Base-by-base conservation (phyloP, 1,284 basidiomycete genomes). In the Earliella scabrosa region DNA sequence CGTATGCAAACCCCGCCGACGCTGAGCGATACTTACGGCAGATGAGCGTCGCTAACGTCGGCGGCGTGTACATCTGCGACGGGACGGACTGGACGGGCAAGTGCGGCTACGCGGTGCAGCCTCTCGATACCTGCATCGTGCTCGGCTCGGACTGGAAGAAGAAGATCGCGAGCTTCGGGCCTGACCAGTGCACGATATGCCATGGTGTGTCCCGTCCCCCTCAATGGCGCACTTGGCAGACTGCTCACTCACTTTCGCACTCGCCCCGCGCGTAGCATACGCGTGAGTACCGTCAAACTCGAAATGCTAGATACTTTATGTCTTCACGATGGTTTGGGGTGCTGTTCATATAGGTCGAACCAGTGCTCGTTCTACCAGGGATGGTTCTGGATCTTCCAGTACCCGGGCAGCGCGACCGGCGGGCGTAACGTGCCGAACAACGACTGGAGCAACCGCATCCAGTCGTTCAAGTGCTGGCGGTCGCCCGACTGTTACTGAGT, bases 31-130 rank as follows among this genome's bases (percentile, higher is more conserved):
- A n/a, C n/a, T n/a, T n/a, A n/a, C n/a, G n/a, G n/a, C n/a, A n/a
- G n/a, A n/a, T n/a, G n/a, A n/a, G n/a, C n/a, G n/a, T n/a, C n/a
- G n/a, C n/a, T n/a, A n/a, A n/a, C n/a, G n/a, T 56, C 18, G 59
- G 52, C 6, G 51, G 48, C 23, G 55, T 45, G 23, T 60, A 50
- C 51, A 36, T 57, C 51, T 60, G 59, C 55, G 44, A 50, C 7
- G 59, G 52, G n/a, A 53, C 53, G 24, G 51, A 60, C 52, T 60
- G 59, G 59, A 29, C 43, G 23, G 59, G 59, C 10, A 40, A 11
- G 3, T 60, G 59, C 55, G 47, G 44, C 2, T 39, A 54, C 46
- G 51, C 51, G 13, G 41, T 54, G 13, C 51, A 53, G 24, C 43
- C 49, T 4, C 26, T 51, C 24, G 44, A 45, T 18, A 38, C 27